Evolutionary conservation across 345 rosid genomes (phyloP).

Genomic region (Moricandia moricandioides): DNA sequence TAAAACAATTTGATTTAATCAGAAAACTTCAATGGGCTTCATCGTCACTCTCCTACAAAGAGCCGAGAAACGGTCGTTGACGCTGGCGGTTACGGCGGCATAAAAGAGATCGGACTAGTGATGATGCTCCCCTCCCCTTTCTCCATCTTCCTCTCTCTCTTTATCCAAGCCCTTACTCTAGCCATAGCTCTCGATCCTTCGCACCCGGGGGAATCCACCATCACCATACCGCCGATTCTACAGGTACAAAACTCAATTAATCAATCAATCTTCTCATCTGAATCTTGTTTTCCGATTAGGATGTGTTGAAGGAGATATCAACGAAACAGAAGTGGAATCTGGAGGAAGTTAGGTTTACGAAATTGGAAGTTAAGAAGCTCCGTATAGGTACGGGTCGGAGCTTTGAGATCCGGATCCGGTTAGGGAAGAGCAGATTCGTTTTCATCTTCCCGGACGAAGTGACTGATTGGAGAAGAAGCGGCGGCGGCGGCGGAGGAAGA

Average conservation of each 20-base stretch:
- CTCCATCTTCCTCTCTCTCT: constrained; percentile 31
- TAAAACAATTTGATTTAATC: background rate
- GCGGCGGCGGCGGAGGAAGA: constrained; percentile 22
- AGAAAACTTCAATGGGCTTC: constrained; percentile 17
- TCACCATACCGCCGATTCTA: constrained; percentile 31
- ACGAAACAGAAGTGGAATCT: constrained; percentile 56
- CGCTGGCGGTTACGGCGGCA: constrained; percentile 21
- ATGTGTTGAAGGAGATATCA: constrained; percentile 59
- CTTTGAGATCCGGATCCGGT: constrained; percentile 63
- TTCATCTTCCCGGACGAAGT: constrained; percentile 56
- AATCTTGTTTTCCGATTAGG: constrained; percentile 33
- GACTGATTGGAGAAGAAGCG: constrained; percentile 48
- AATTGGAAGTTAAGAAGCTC: constrained; percentile 43
- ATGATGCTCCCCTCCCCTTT: constrained; percentile 15
- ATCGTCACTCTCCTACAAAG: background rate
- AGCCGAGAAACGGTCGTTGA: constrained; percentile 20
- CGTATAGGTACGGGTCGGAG: constrained; percentile 50
- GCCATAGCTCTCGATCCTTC: constrained; percentile 34
- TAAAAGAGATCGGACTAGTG: background rate
- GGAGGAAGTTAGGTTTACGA: constrained; percentile 40
- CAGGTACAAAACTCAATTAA: constrained; percentile 37
- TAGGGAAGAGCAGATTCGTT: constrained; percentile 49
- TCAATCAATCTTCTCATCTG: background rate
- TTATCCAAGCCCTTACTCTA: constrained; percentile 24
- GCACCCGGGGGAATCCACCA: constrained; percentile 28